phyloP scores from a whole-genome alignment of 2,329 filamentous ascomycete genomes.

The Trichophyton verrucosum region DNA sequence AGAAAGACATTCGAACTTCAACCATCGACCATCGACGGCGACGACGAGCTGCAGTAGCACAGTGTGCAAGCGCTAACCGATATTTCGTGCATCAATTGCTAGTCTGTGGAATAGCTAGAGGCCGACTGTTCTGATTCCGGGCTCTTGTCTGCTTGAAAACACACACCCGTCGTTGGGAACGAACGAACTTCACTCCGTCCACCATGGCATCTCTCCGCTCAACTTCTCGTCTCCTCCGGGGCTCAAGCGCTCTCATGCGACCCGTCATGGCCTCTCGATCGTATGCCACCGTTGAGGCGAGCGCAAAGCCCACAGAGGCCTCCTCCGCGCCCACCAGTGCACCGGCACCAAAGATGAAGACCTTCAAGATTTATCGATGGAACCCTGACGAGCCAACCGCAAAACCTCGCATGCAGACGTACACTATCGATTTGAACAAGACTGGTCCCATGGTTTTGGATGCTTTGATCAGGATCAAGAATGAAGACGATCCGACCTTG shows the following conservation, averaged over 20 bases:
- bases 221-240: slow-evolving; percentile 34
- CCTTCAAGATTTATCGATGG: slow-evolving; percentile 98
- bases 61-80: background rate
- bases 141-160: background rate
- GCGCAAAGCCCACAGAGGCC: slow-evolving; percentile 19
- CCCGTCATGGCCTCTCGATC: slow-evolving; percentile 29
- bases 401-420: slow-evolving; percentile 93
- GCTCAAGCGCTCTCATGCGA: slow-evolving; percentile 32
- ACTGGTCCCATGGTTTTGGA: slow-evolving; percentile 98
- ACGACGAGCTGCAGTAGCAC: background rate
- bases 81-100: background rate
- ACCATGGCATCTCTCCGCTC: slow-evolving; percentile 39
- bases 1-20: slow-evolving; percentile 3
- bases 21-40: background rate
- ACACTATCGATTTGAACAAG: slow-evolving; percentile 94
- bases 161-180: background rate
- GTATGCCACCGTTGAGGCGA: slow-evolving; percentile 35
- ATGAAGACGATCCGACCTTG: slow-evolving; percentile 90
- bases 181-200: slow-evolving; percentile 9
- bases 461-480: slow-evolving; percentile 96
- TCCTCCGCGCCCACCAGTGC: slow-evolving; percentile 49
- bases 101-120: background rate
- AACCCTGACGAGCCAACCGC: slow-evolving; percentile 82
- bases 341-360: slow-evolving; percentile 61
- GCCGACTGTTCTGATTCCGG: background rate